phyloP scores from a whole-genome alignment of 23 red algal species.

The Gracilaria gracilis region DNA sequence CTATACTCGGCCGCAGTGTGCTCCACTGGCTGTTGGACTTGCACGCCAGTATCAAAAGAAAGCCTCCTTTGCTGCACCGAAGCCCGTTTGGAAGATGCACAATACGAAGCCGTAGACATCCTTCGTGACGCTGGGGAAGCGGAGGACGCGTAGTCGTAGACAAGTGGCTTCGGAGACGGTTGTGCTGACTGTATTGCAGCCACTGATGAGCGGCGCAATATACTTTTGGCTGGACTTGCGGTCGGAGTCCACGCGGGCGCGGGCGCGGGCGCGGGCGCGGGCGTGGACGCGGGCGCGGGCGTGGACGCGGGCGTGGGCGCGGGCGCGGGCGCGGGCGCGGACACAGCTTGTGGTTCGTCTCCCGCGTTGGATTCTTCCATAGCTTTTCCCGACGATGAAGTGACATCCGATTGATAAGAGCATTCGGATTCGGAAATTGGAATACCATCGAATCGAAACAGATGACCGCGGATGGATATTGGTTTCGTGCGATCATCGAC shows the following conservation, averaged over 20 bases:
- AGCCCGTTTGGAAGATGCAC: not conserved
- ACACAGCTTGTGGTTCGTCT: not conserved
- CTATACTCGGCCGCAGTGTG: not conserved
- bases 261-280: not conserved
- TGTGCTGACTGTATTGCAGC: not conserved
- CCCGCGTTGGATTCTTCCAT: not conserved
- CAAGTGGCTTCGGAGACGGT: slow-evolving; percentile 4
- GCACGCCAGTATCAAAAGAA: slow-evolving; percentile 32
- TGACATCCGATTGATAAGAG: slow-evolving; percentile 36
- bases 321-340: not conserved
- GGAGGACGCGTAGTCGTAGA: slow-evolving; percentile 39
- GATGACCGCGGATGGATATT: not conserved
- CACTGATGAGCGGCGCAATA: slow-evolving; percentile 3
- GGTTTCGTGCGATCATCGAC: slow-evolving; percentile 7
- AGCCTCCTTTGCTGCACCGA: not conserved
- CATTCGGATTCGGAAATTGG: slow-evolving; percentile 30
- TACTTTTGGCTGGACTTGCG: slow-evolving; percentile 17
- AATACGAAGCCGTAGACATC: slow-evolving; percentile 25
- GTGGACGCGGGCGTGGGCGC: no score
- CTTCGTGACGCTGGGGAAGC: slow-evolving; percentile 45
- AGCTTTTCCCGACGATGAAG: not conserved
- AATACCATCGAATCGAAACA: slow-evolving; percentile 23
- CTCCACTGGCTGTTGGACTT: slow-evolving; percentile 4
- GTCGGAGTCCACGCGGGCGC: slow-evolving; percentile 1
- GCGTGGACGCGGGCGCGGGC: no score